Evolutionary conservation across 768 basidiomycete species (phyloP), one percentile per base, ranked within the genome.

Genomic region (Leucocoprinus birnbaumii): DNA sequence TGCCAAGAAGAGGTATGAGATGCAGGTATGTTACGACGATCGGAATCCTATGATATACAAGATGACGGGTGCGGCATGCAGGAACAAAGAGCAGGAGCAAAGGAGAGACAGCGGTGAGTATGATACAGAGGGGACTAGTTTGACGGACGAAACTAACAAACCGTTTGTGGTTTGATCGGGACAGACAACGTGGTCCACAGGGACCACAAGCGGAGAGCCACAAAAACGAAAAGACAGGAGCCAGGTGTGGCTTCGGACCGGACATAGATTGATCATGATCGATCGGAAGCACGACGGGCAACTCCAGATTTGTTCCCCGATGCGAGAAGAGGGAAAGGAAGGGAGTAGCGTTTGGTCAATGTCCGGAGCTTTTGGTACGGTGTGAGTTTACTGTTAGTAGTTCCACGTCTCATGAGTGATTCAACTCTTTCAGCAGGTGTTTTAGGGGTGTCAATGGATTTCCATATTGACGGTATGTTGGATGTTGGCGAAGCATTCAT

Each of bases 401-500:
- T 56, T 31, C 48, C 58, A 22, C 59, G 56, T 3, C 63, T 61
- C 64, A 63, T 63, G 44, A 71, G 57, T 31, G 68, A 65, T 34
- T 69, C 68, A 18, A 68, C 67, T 22, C 70, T 68, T 48, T 71
- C 68, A 10, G 67, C 59, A 11, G 68, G 63, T 14, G 71, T 62
- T 52, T 71, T 73, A 3, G 68, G 69, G 11, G 66, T 62, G 57
- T 81, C 80, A 3, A 69, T 67, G 56, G 77, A 70, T 51, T 76
- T 67, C 82, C 80, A 82, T 60, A 80, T 73, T 1, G 79, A 78
- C 0, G 82, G 79, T 16, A 82, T 73, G 11, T 60, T 55, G 34
- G 40, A 31, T 18, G 48, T 48, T 24, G 54, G 40, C 9, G 46
- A 55, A 26, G 44, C 22, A 19, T 31, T 27, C 5, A 27, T 18